These are phyloP conservation scores for Colletotrichum sp. DNA, from an alignment of 2,329 filamentous ascomycete species.

Conservation along the genomic window DNA sequence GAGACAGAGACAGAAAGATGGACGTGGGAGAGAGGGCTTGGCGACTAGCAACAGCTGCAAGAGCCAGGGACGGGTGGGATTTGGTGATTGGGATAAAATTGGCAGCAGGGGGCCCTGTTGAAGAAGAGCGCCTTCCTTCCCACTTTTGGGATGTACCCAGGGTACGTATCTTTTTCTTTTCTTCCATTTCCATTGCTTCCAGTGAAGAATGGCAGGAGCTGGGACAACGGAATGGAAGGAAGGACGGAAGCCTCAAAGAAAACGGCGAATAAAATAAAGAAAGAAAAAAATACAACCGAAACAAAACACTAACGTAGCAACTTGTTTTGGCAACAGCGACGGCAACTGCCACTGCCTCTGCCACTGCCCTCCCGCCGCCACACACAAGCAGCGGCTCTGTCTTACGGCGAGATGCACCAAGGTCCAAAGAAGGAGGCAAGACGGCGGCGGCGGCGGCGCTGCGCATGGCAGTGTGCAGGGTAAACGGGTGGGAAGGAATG, in stretches of 20 bases:
- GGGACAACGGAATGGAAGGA: background rate
- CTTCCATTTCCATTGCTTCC: background rate
- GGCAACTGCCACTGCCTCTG: conserved; percentile 45
- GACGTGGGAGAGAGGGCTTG: background rate
- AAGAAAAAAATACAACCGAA: background rate
- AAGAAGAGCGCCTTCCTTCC: background rate
- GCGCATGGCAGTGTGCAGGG: background rate
- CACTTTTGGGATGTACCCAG: background rate
- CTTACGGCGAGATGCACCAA: background rate
- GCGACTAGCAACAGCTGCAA: background rate
- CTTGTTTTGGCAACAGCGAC: background rate
- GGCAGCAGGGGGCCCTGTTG: background rate
- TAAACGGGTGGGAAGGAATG: background rate
- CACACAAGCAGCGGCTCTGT: background rate
- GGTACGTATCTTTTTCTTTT: background rate
- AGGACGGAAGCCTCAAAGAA: background rate
- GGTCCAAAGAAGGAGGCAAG: background rate
- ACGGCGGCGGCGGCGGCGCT: background rate
- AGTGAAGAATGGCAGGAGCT: background rate
- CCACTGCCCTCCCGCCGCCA: conserved; percentile 9
- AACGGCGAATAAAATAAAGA: background rate
- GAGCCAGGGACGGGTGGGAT: background rate
- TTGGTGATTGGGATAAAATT: conserved; percentile 1
- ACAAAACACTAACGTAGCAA: background rate
- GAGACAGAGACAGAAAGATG: background rate